These are phyloP conservation scores for Laburnicola sp. DNA, from an alignment of 2,329 filamentous ascomycete species.

Conservation along the genomic window DNA sequence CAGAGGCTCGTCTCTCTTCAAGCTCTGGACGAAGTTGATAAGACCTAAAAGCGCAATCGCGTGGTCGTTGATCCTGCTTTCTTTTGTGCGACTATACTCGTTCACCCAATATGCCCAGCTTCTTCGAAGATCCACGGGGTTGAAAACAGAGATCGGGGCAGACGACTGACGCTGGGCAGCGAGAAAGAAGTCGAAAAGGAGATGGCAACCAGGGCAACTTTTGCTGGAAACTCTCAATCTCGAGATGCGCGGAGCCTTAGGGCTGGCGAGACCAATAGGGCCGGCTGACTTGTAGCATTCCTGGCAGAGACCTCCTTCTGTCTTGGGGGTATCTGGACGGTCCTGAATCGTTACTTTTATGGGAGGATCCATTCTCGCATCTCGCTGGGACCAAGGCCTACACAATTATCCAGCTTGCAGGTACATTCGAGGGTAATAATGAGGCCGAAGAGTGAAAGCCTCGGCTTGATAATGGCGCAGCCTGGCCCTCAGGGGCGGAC, in stretches of 20 bases:
- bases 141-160: slow-evolving; percentile 1
- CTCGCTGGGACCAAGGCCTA: neutral
- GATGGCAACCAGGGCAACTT: slow-evolving; percentile 2
- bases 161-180: neutral
- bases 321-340: neutral
- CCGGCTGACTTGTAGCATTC: slow-evolving; percentile 3
- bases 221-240: slow-evolving; percentile 1
- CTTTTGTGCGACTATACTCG: slow-evolving; percentile 3
- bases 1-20: slow-evolving; percentile 6
- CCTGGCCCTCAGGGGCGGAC: slow-evolving; percentile 2
- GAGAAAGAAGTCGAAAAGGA: neutral
- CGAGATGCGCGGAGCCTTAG: neutral
- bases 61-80: neutral
- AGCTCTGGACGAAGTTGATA: neutral
- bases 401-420: neutral
- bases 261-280: neutral
- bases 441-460: neutral
- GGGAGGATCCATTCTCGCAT: neutral
- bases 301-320: slow-evolving; percentile 3
- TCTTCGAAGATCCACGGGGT: slow-evolving; percentile 1
- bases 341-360: slow-evolving; percentile 6
- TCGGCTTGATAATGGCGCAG: neutral
- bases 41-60: neutral
- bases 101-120: slow-evolving; percentile 6
- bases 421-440: too few relatives aligned